Evolutionary conservation across 1,284 basidiomycete species (phyloP).

Genomic region (Moesziomyces antarcticus): DNA sequence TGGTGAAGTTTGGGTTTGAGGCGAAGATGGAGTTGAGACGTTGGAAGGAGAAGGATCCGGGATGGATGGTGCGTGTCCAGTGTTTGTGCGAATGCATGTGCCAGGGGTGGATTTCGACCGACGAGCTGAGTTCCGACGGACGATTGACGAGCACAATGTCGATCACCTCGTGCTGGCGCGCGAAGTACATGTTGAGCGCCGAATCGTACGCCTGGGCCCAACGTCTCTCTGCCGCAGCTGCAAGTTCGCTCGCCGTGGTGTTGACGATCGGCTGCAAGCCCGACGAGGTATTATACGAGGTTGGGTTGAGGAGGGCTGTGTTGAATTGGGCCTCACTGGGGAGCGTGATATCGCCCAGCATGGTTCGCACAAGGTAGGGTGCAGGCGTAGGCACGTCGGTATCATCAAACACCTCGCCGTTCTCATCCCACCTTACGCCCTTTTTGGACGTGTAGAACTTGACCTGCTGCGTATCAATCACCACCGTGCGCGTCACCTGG

Average conservation of each 20-base stretch:
- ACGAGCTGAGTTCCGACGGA: neutral
- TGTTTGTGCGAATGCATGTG: constrained; percentile 54
- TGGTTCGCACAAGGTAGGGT: constrained; percentile 46
- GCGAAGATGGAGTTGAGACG: constrained; percentile 11
- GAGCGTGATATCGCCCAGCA: constrained; percentile 17
- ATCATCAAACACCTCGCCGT: constrained; percentile 25
- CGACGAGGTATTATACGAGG: neutral
- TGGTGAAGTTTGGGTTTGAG: neutral
- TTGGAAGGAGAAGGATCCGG: constrained; percentile 43
- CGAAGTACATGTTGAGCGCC: constrained; percentile 35
- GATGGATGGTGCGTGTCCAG: constrained; percentile 34
- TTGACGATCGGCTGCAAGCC: neutral
- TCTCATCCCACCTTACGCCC: constrained; percentile 37
- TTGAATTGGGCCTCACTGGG: constrained; percentile 10
- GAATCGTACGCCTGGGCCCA: constrained; percentile 24
- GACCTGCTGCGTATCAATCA: constrained; percentile 49
- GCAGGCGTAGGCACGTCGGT: neutral
- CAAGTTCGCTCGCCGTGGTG: neutral
- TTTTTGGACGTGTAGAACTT: constrained; percentile 12
- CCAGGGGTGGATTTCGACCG: constrained; percentile 53
- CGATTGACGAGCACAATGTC: constrained; percentile 57
- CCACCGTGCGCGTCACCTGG: constrained; percentile 41
- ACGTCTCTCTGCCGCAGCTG: neutral
- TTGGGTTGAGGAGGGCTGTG: constrained; percentile 17
- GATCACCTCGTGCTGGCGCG: constrained; percentile 32